Percentiles rank a stretch among this genome's conserved stretches.
These are phyloP conservation scores for Coriolopsis trogii DNA, from an alignment of 1,284 basidiomycete species.

Conservation along the genomic window DNA sequence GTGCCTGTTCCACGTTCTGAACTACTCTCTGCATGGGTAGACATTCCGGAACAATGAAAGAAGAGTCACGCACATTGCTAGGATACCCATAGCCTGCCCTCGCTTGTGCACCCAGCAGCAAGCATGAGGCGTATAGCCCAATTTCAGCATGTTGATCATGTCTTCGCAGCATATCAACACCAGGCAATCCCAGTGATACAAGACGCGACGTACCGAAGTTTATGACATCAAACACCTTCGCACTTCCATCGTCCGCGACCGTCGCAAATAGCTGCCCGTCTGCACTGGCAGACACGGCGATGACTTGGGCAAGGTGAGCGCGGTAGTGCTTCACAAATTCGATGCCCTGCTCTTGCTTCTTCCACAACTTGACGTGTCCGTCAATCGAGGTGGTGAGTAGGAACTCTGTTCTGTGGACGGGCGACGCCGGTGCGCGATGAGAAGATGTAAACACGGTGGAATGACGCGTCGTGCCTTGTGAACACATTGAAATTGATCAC, in stretches of 20 bases:
- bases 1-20: slow-evolving; percentile 77
- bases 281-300: slow-evolving; percentile 83
- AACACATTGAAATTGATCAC: slow-evolving; percentile 86
- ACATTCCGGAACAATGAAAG: slow-evolving; percentile 16
- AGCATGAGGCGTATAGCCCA: slow-evolving; percentile 82
- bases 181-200: neutral
- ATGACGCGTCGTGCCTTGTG: slow-evolving; percentile 84
- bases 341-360: slow-evolving; percentile 92
- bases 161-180: slow-evolving; percentile 52
- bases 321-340: slow-evolving; percentile 96
- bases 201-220: slow-evolving; percentile 48
- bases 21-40: slow-evolving; percentile 47
- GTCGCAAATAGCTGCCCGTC: slow-evolving; percentile 95
- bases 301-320: slow-evolving; percentile 84
- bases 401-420: slow-evolving; percentile 77
- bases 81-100: slow-evolving; percentile 84
- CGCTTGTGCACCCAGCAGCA: slow-evolving; percentile 94
- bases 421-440: neutral
- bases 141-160: slow-evolving; percentile 98
- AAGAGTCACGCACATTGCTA: slow-evolving; percentile 74
- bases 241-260: slow-evolving; percentile 81
- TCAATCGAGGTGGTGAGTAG: slow-evolving; percentile 94
- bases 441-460: neutral
- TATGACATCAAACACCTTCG: slow-evolving; percentile 96
- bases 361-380: slow-evolving; percentile 98